phyloP scores from a whole-genome alignment of 495 filamentous ascomycete species.

The Polyplosphaeria fusca region DNA sequence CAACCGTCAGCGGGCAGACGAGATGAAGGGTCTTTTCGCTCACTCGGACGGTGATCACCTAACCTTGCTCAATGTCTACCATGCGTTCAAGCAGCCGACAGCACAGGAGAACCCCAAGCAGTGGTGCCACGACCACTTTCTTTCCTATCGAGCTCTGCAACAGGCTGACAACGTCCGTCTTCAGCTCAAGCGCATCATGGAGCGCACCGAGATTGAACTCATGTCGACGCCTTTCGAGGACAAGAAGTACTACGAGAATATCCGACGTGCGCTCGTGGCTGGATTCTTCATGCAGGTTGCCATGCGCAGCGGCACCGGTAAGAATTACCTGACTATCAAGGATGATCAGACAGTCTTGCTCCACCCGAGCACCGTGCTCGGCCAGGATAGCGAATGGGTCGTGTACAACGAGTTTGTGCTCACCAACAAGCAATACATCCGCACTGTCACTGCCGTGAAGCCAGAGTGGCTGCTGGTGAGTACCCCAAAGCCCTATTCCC shows the following conservation, averaged over 20 bases:
- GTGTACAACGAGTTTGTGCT: slow-evolving; percentile 98
- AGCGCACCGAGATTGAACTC: slow-evolving; percentile 78
- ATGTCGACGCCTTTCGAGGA: slow-evolving; percentile 86
- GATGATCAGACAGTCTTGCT: slow-evolving; percentile 88
- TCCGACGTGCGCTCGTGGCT: slow-evolving; percentile 85
- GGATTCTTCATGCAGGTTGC: slow-evolving; percentile 99
- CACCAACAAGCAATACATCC: slow-evolving; percentile 89
- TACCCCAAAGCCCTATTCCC: slow-evolving; percentile 23
- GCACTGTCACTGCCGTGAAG: slow-evolving; percentile 59
- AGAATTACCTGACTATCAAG: slow-evolving; percentile 91
- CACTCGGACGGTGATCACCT: slow-evolving; percentile 93
- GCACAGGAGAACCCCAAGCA: slow-evolving; percentile 71
- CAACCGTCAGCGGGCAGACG: slow-evolving; percentile 86
- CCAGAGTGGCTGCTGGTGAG: slow-evolving; percentile 88
- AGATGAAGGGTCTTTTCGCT: slow-evolving; percentile 93
- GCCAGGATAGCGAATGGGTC: slow-evolving; percentile 89
- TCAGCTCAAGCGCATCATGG: slow-evolving; percentile 95
- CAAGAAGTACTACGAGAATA: slow-evolving; percentile 97
- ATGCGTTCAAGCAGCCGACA: slow-evolving; percentile 81
- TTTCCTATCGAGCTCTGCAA: slow-evolving; percentile 82
- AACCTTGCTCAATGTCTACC: slow-evolving; percentile 95
- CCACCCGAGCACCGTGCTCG: slow-evolving; percentile 85
- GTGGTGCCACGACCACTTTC: slow-evolving; percentile 98
- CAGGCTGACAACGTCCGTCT: slow-evolving; percentile 90
- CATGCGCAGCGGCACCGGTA: slow-evolving; percentile 73